A percentile compares a stretch with the other conserved stretches of the same genome.
Evolutionary conservation across 176 grass and related monocot genomes (phyloP).

Genomic region (Ensete ventricosum): DNA sequence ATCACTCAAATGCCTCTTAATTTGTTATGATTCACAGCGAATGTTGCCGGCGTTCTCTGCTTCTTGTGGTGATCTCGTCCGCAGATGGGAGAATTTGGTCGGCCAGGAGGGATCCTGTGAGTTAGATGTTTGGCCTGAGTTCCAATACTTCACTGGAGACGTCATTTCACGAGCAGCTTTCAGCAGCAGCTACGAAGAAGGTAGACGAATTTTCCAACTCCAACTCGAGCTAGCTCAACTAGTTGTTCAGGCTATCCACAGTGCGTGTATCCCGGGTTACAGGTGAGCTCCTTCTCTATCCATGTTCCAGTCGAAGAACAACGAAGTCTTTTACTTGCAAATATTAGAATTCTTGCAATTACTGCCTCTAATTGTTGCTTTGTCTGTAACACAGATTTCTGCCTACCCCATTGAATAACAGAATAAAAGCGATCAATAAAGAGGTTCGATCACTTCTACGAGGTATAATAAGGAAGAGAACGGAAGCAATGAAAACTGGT

Average conservation of each 20-base stretch:
- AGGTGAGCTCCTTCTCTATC: not conserved
- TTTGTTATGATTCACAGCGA: not conserved
- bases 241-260: not conserved
- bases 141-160: not conserved
- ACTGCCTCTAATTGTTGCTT: not conserved
- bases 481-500: slow-evolving; percentile 11
- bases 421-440: slow-evolving; percentile 13
- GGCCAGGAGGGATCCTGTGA: not conserved
- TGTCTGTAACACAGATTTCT: slow-evolving; percentile 10
- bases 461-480: slow-evolving; percentile 22
- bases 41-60: slow-evolving; percentile 10
- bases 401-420: slow-evolving; percentile 21
- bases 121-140: not conserved
- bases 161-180: slow-evolving; percentile 7
- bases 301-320: slow-evolving; percentile 7
- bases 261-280: not conserved
- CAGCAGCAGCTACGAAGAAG: slow-evolving; percentile 2
- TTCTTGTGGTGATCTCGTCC: slow-evolving; percentile 13
- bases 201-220: not conserved
- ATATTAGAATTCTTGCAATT: too few relatives aligned
- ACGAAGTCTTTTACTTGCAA: not conserved
- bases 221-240: not conserved
- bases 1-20: too few relatives aligned
- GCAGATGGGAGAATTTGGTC: not conserved
- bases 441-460: slow-evolving; percentile 20